Evolutionary conservation across 768 basidiomycete genomes (phyloP), one percentile per base, ranked within the genome.

Genomic region (Hemileccinum rubropunctum): DNA sequence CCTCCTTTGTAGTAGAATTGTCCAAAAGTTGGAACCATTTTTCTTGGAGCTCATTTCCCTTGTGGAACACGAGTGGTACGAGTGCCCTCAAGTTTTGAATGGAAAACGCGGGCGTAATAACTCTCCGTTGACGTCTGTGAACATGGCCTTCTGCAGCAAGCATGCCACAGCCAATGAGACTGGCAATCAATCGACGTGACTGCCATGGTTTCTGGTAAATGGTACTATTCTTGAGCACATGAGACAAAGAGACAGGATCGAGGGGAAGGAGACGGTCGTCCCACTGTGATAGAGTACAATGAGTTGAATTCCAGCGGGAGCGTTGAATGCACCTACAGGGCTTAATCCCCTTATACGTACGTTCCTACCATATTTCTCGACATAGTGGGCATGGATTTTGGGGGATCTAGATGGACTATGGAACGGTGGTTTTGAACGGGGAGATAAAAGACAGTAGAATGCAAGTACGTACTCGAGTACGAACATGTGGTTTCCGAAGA

Each of bases 181-280:
- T 75, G 14, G 82, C 80, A 32, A 97, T 88, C 38, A 89, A 69
- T 40, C 76, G 72, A 21, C 92, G 81, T 2, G 90, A 86, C 54
- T 83, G 82, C 79, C 81, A 85, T 10, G 93, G 91, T 64, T 95
- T 95, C 62, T 91, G 86, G 61, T 91, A 93, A 33, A 83, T 73
- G 35, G 76, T 73, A 13, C 82, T 75, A 49, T 91, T 79, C 59
- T 86, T 84, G 43, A 94, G 71, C 34, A 95, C 77, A 60, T 95
- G 83, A 11, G 76, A 67, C 28, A 95, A 64, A 0, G 92, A 86
- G 20, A 78, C 64, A 5, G 91, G 88, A 62, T 95, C 93, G 37
- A 91, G 73, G 1, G 91, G 89, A 47, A 91, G 73, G 1, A 95
- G 79, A 32, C 93, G 83, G 36, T 82, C 76, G 52, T 88, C 89